phyloP scores from a whole-genome alignment of 2,329 filamentous ascomycete genomes.

The Aspergillus cejpii region DNA sequence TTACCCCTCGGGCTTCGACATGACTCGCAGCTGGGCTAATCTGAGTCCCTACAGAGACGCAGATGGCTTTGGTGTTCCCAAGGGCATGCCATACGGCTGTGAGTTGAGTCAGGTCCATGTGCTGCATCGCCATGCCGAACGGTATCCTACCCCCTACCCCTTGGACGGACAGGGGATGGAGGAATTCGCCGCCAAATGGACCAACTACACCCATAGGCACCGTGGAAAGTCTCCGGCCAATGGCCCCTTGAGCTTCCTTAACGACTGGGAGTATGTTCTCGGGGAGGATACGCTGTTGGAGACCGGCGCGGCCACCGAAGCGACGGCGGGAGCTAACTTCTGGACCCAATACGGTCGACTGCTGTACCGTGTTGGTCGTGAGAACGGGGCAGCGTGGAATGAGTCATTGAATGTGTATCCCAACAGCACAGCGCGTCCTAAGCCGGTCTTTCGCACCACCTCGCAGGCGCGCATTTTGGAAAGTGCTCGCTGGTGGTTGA shows the following conservation, averaged over 20 bases:
- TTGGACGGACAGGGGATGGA: slow-evolving; percentile 48
- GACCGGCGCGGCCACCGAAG: slow-evolving; percentile 47
- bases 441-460: slow-evolving; percentile 50
- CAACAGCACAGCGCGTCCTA: slow-evolving; percentile 45
- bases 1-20: slow-evolving; percentile 29
- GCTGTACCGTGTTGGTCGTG: slow-evolving; percentile 44
- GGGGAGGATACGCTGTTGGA: slow-evolving; percentile 44
- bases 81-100: slow-evolving; percentile 50
- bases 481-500: slow-evolving; percentile 43
- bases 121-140: slow-evolving; percentile 51
- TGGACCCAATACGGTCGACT: slow-evolving; percentile 51
- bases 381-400: slow-evolving; percentile 46
- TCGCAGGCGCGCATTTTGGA: slow-evolving; percentile 50
- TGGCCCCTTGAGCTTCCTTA: slow-evolving; percentile 49
- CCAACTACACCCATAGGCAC: slow-evolving; percentile 40
- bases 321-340: slow-evolving; percentile 46
- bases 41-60: slow-evolving; percentile 27
- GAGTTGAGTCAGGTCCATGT: slow-evolving; percentile 50
- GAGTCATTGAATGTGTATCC: slow-evolving; percentile 34
- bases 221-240: slow-evolving; percentile 31
- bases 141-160: slow-evolving; percentile 44
- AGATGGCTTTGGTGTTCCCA: slow-evolving; percentile 20
- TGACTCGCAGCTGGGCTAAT: slow-evolving; percentile 28
- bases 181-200: slow-evolving; percentile 45
- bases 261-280: slow-evolving; percentile 47